Conservation (phyloP, 148 eudicot genomes). For the Polygonum maritimum region DNA sequence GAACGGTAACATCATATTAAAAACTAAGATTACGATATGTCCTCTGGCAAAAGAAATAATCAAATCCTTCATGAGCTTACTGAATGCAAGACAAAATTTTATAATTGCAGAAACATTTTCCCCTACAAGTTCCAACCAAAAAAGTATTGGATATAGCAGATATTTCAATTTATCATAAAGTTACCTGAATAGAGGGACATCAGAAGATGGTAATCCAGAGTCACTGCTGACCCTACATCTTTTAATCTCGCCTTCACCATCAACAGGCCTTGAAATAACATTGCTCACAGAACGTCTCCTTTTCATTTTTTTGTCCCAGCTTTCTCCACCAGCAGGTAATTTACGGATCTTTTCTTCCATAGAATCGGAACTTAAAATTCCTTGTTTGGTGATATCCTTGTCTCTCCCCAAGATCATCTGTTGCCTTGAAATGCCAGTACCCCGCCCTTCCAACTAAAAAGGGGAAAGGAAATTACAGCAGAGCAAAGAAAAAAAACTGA, state of each 20-base stretch:
- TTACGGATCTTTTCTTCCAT: slow-evolving; percentile 68
- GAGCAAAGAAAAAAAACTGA: neutral
- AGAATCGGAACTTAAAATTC: slow-evolving; percentile 42
- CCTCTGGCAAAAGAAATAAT: neutral
- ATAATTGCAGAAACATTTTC: neutral
- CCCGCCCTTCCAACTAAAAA: slow-evolving; percentile 57
- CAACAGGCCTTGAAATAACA: slow-evolving; percentile 45
- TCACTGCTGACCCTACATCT: slow-evolving; percentile 56
- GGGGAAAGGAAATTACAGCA: neutral
- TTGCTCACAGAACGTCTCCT: slow-evolving; percentile 74
- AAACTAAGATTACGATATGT: neutral
- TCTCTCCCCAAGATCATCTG: slow-evolving; percentile 51
- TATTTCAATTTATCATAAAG: neutral
- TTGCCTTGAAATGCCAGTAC: slow-evolving; percentile 55
- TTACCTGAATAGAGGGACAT: slow-evolving; percentile 60
- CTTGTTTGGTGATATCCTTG: slow-evolving; percentile 53
- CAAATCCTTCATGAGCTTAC: neutral
- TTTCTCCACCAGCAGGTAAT: slow-evolving; percentile 78
- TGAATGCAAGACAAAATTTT: neutral
- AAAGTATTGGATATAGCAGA: neutral
- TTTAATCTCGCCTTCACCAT: slow-evolving; percentile 68
- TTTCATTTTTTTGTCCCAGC: slow-evolving; percentile 93
- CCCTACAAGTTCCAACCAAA: neutral
- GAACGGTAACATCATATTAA: neutral
- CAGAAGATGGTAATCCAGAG: slow-evolving; percentile 42